phyloP scores from a whole-genome alignment of 805 yeast genomes.

The Candida insectalens region DNA sequence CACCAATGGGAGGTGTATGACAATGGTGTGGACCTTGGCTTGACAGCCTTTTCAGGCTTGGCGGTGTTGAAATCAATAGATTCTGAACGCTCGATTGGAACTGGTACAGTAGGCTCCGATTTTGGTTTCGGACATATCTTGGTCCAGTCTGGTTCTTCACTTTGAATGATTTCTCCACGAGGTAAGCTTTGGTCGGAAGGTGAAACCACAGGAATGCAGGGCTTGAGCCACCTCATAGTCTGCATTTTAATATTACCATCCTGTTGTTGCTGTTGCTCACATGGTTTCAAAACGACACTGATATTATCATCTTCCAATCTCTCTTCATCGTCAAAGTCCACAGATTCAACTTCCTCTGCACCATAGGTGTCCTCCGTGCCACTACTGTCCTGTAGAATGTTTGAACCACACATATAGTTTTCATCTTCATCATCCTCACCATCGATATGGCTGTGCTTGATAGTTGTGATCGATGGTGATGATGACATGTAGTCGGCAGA shows the following conservation, averaged over 20 bases:
- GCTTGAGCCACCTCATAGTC: conserved; percentile 24
- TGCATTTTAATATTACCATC: conserved; percentile 17
- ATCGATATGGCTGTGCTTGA: conserved; percentile 11
- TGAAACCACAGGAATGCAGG: conserved; percentile 15
- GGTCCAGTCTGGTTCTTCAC: too few species aligned
- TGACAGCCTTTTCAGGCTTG: neutral
- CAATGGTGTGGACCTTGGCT: neutral
- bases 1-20: conserved; percentile 12
- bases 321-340: conserved; percentile 4
- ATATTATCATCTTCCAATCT: conserved; percentile 3
- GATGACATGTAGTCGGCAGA: neutral
- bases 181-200: conserved; percentile 5
- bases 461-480: conserved; percentile 15
- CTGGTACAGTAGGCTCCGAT: too few species aligned
- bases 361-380: conserved; percentile 15
- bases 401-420: neutral
- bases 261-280: too few species aligned
- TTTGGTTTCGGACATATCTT: too few species aligned
- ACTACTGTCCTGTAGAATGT: neutral
- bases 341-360: conserved; percentile 14
- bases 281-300: conserved; percentile 3
- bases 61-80: neutral
- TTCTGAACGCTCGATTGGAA: neutral
- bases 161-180: neutral
- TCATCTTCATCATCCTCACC: conserved; percentile 1